Percentiles rank a stretch among this genome's conserved stretches.
These are phyloP conservation scores for Kluyveromyces siamensis DNA, from an alignment of 805 yeast species.

Conservation along the genomic window DNA sequence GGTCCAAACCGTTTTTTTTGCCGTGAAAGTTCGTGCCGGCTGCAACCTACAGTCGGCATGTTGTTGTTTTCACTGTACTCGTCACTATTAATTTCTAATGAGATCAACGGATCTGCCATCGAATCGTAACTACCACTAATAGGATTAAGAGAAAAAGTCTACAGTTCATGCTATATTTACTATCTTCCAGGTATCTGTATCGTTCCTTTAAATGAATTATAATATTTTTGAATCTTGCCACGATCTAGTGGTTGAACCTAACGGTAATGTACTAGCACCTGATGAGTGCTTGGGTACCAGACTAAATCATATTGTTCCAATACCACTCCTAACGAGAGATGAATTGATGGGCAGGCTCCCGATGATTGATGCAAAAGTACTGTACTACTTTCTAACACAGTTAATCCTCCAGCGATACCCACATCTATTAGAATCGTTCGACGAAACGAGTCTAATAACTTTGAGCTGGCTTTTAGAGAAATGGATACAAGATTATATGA, in stretches of 20 bases:
- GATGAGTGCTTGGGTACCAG: constrained; percentile 25
- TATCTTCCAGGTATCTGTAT: no score
- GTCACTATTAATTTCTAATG: no score
- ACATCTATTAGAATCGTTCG: constrained; percentile 21
- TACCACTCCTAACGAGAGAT: constrained; percentile 25
- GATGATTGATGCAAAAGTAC: constrained; percentile 24
- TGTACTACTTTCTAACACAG: constrained; percentile 31
- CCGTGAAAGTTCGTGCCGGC: no score
- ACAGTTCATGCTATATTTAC: no score
- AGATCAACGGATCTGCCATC: no score
- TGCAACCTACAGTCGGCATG: no score
- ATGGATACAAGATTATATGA: constrained; percentile 29
- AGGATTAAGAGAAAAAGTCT: no score
- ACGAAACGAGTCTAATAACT: constrained; percentile 31
- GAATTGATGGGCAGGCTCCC: constrained; percentile 22
- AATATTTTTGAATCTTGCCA: constrained; percentile 26
- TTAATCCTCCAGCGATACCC: constrained; percentile 24
- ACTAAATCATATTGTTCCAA: constrained; percentile 20
- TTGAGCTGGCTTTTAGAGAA: constrained; percentile 31
- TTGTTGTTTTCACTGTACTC: no score
- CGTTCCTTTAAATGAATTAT: not conserved
- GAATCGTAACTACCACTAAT: no score
- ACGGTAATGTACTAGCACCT: constrained; percentile 20
- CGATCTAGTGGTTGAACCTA: constrained; percentile 18
- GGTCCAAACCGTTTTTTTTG: no score